phyloP scores from a whole-genome alignment of 192 early-diverging fungal genomes.

The Coemansia aciculifera region DNA sequence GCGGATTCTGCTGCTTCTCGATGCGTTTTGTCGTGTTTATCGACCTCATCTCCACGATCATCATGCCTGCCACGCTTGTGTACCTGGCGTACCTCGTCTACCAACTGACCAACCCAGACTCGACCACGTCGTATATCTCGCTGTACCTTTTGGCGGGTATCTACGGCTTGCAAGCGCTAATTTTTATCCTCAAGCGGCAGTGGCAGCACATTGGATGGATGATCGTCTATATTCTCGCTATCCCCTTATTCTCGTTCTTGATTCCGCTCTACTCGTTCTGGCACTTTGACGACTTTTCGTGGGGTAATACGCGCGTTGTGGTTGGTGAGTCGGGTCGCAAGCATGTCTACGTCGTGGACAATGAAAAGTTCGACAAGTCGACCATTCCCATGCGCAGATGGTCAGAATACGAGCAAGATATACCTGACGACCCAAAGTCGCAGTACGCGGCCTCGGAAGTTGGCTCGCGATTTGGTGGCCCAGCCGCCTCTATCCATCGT shows the following conservation, averaged over 20 bases:
- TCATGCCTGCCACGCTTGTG: slow-evolving; percentile 87
- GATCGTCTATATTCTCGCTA: slow-evolving; percentile 90
- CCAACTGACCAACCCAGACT: slow-evolving; percentile 57
- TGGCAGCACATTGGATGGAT: slow-evolving; percentile 96
- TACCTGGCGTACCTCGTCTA: slow-evolving; percentile 88
- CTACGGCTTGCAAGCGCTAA: slow-evolving; percentile 87
- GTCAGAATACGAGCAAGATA: slow-evolving; percentile 76
- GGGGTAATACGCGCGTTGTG: slow-evolving; percentile 95
- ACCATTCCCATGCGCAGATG: slow-evolving; percentile 77
- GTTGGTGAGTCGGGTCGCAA: slow-evolving; percentile 83
- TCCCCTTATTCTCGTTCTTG: slow-evolving; percentile 84
- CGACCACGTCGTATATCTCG: slow-evolving; percentile 74
- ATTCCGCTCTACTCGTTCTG: slow-evolving; percentile 93
- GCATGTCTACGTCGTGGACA: slow-evolving; percentile 67
- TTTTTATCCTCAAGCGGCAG: slow-evolving; percentile 85
- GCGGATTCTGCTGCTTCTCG: slow-evolving; percentile 96
- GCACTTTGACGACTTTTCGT: slow-evolving; percentile 99
- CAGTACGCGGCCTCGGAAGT: slow-evolving; percentile 45
- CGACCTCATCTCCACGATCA: slow-evolving; percentile 89
- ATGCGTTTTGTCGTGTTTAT: slow-evolving; percentile 96
- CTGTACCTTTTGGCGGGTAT: slow-evolving; percentile 82
- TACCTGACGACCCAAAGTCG: slow-evolving; percentile 53
- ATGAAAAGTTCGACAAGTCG: slow-evolving; percentile 77
- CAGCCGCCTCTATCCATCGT: slow-evolving; percentile 36
- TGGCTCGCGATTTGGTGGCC: slow-evolving; percentile 49